Base-by-base conservation (phyloP, 257 asterid genomes). In the Ocimum tenuiflorum region DNA sequence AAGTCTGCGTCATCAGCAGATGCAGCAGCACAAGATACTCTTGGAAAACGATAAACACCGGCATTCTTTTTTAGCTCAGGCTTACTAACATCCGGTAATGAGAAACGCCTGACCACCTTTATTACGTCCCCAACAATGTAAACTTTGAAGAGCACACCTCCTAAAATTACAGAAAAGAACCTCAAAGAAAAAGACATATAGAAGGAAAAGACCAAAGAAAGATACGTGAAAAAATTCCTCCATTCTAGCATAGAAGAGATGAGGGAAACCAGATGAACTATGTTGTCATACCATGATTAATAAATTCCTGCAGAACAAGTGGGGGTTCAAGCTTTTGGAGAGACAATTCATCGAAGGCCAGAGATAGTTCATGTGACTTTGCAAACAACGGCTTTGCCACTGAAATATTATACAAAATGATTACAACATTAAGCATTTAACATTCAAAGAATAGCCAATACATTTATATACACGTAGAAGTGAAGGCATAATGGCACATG, bases 1-100 rank as follows among this genome's bases (percentile, higher is more conserved):
- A 92, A 72, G 75, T 92, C 95, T 29, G 97, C 99, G 20, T 92
- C 95, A 62, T 92, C 99, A 22, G 96, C 97, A 65, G 95, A 86
- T 60, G 97, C 96, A 73, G 99, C 97, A 17, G 99, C 96, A 74
- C 95, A 85, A 39, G 99, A 92, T 73, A 92, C 99, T 77, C 99
- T 83, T 9, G 99, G 99, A 67, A 92, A 86, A 65, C 78, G 96
- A 69, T 83, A 89, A 63, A 92, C 90, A 10, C 97, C 99, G 15
- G 82, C 77, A 42, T 51, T 89, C 51, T 72, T 73, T 22, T 88
- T 68, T 60, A 86, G 76, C 59, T 89, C 96, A 31, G 86, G 79
- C 58, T 78, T 87, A 72, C 95, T 78, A 13, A 92, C 87, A 71
- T 92, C 97, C 51, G 99, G 99, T 73, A 92, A 73, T 3, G 97